Evolutionary conservation across 352 stramenopile species (phyloP).

Genomic region (Discostella stelligera): DNA sequence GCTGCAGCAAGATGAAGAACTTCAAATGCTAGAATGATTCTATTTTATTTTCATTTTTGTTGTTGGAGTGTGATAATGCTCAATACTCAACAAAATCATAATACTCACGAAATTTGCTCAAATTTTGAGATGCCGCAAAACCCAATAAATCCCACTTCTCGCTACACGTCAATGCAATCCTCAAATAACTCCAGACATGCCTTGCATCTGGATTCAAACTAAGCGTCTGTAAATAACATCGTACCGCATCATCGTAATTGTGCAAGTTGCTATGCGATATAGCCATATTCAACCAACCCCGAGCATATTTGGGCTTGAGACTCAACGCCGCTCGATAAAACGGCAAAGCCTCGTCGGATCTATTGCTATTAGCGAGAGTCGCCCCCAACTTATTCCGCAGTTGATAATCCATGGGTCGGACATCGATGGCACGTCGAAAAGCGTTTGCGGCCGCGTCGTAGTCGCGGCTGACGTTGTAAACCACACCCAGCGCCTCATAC

Average conservation of each 20-base stretch:
- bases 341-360: conserved; percentile 90
- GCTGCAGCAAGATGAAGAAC: too few relatives aligned
- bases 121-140: conserved; percentile 78
- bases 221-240: conserved; percentile 96
- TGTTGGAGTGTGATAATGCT: too few relatives aligned
- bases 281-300: conserved; percentile 96
- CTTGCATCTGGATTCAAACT: conserved; percentile 92
- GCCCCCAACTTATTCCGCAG: conserved; percentile 98
- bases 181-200: conserved; percentile 98
- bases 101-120: conserved; percentile 67
- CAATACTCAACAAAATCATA: conserved; percentile 73
- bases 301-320: conserved; percentile 94
- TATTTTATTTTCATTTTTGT: too few relatives aligned
- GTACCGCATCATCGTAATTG: conserved; percentile 92
- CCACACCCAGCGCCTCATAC: conserved; percentile 91
- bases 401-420: conserved; percentile 89
- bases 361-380: conserved; percentile 93
- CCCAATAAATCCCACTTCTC: conserved; percentile 96
- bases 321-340: conserved; percentile 90
- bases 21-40: too few relatives aligned
- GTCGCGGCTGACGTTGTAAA: conserved; percentile 97
- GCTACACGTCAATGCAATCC: conserved; percentile 96
- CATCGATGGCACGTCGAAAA: conserved; percentile 86
- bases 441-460: conserved; percentile 90
- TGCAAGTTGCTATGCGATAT: conserved; percentile 95